Evolutionary conservation across 1,284 basidiomycete species (phyloP).

Genomic region (Sanghuangporus weigelae): DNA sequence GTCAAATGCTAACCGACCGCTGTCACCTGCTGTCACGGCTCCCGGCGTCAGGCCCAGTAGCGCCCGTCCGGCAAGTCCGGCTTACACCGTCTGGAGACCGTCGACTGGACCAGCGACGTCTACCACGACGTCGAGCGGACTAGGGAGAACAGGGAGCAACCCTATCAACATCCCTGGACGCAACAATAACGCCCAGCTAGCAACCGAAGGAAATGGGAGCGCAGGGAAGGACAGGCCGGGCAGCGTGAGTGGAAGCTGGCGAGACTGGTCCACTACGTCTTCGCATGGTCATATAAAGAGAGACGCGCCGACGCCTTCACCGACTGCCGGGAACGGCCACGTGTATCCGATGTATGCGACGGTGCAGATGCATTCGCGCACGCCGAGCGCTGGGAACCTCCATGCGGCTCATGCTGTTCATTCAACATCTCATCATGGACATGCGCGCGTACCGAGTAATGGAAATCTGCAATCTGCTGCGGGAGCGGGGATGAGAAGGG

Average conservation of each 20-base stretch:
- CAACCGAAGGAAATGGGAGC: neutral
- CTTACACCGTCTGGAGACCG: slow-evolving; percentile 12
- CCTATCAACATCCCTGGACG: slow-evolving; percentile 8
- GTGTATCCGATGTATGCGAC: neutral
- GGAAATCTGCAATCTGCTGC: neutral
- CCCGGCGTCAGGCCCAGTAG: slow-evolving; percentile 4
- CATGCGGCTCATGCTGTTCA: neutral
- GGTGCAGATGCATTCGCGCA: neutral
- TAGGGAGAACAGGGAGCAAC: neutral
- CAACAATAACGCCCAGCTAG: neutral
- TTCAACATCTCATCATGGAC: neutral
- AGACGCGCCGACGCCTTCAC: neutral
- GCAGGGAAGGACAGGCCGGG: slow-evolving; percentile 1
- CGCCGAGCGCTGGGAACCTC: slow-evolving; percentile 7
- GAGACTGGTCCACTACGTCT: slow-evolving; percentile 8
- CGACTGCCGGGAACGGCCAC: neutral
- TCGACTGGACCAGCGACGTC: neutral
- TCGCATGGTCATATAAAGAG: neutral
- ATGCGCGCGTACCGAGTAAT: neutral
- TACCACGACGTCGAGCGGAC: neutral
- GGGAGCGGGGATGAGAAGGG: neutral
- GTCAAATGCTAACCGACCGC: neutral
- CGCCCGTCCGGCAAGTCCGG: slow-evolving; percentile 14
- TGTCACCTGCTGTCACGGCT: slow-evolving; percentile 10
- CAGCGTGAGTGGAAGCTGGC: slow-evolving; percentile 12